phyloP scores from a whole-genome alignment of 345 rosid genomes.

The Euphorbia tirucalli region DNA sequence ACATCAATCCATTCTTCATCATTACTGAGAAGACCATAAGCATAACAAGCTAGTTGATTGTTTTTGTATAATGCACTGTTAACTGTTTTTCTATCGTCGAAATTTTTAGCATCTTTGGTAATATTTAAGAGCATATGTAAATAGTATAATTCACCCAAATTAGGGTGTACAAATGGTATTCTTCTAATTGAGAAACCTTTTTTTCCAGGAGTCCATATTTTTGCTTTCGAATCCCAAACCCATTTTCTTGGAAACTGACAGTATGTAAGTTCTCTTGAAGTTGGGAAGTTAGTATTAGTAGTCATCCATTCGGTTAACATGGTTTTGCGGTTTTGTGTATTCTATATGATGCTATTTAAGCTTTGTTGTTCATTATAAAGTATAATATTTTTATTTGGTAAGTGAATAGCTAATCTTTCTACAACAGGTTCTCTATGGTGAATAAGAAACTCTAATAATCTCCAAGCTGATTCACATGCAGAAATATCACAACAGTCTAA shows the following conservation, averaged over 20 bases:
- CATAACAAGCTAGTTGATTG: neutral
- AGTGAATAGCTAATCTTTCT: neutral
- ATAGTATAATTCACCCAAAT: neutral
- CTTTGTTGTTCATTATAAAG: neutral
- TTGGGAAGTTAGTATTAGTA: neutral
- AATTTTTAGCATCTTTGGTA: neutral
- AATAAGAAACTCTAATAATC: too few species aligned
- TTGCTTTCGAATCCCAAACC: neutral
- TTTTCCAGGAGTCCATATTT: neutral
- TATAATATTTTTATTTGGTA: neutral
- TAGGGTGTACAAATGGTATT: neutral
- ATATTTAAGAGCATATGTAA: neutral
- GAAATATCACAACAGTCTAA: neutral
- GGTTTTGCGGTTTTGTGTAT: neutral
- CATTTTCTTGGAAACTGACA: neutral
- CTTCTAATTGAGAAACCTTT: neutral
- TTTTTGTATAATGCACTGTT: neutral
- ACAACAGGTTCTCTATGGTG: neutral
- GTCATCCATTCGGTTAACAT: neutral
- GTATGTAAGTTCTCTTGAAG: neutral
- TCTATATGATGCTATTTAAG: neutral
- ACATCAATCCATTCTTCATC: neutral
- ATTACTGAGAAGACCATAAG: neutral
- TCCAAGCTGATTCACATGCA: neutral
- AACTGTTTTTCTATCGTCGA: neutral